These are phyloP conservation scores for Nakazawaea holstii DNA, from an alignment of 805 yeast species.

Conservation along the genomic window DNA sequence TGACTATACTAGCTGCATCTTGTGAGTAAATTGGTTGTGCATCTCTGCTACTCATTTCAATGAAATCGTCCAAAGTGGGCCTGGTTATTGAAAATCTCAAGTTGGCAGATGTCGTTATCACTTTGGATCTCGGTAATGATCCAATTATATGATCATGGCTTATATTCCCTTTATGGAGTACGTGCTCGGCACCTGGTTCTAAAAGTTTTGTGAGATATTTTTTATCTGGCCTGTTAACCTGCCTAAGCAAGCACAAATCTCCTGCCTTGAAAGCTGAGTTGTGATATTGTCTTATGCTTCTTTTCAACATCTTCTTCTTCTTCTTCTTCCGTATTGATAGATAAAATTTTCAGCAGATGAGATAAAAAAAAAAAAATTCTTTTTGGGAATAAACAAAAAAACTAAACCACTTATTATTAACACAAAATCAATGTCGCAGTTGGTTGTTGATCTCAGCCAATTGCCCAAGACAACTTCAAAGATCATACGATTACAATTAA, in stretches of 20 bases:
- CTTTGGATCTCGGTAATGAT: constrained; percentile 27
- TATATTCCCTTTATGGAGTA: constrained; percentile 23
- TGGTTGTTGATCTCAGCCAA: constrained; percentile 1
- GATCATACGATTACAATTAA: constrained; percentile 1
- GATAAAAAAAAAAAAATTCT: background rate
- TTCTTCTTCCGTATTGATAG: no score
- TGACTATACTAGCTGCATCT: constrained; percentile 43
- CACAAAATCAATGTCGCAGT: constrained; percentile 3
- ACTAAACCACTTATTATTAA: no score
- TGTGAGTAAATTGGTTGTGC: constrained; percentile 48
- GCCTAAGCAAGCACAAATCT: constrained; percentile 26
- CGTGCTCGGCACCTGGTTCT: constrained; percentile 14
- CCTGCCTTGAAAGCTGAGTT: constrained; percentile 21
- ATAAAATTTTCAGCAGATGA: background rate
- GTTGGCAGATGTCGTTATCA: constrained; percentile 18
- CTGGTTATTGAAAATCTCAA: constrained; percentile 26
- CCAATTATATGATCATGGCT: constrained; percentile 35
- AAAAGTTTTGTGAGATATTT: constrained; percentile 27
- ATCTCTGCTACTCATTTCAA: constrained; percentile 31
- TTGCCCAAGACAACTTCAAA: background rate
- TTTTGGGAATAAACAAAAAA: no score
- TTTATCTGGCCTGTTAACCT: constrained; percentile 20
- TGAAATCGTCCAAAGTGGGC: constrained; percentile 44
- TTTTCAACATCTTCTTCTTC: constrained; percentile 1
- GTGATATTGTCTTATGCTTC: constrained; percentile 10